Conservation (phyloP, 2,329 filamentous ascomycete species). For the Gnomoniopsis smithogilvyi region DNA sequence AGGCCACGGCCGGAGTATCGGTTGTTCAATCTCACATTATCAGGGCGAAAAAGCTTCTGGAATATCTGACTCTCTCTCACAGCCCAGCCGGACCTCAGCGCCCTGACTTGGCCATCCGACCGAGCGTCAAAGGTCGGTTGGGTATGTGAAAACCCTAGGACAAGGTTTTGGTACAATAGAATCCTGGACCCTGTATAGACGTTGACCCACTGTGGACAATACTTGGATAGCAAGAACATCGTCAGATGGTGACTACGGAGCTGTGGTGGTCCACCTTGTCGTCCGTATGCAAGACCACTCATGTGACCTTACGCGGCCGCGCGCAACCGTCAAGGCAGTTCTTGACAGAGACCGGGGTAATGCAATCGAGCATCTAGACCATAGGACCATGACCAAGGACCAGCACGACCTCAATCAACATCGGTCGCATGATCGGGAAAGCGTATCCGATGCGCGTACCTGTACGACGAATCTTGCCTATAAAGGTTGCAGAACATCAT, state of each 20-base stretch:
- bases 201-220: not conserved
- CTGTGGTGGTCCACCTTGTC: not conserved
- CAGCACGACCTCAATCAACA: not conserved
- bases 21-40: too few relatives aligned
- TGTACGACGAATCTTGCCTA: too few relatives aligned
- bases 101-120: not conserved
- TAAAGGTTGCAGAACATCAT: too few relatives aligned
- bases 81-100: not conserved
- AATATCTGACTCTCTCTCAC: not conserved
- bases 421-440: not conserved
- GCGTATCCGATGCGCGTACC: too few relatives aligned
- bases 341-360: not conserved
- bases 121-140: not conserved
- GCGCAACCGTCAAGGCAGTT: not conserved
- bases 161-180: not conserved
- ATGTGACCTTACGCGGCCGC: not conserved
- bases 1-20: too few relatives aligned
- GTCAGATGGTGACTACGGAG: not conserved
- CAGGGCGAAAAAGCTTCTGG: too few relatives aligned
- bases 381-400: not conserved
- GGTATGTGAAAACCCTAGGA: not conserved
- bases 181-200: not conserved
- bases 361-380: not conserved
- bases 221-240: not conserved
- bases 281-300: not conserved